Percentiles rank a stretch among this genome's conserved stretches.
Evolutionary conservation across 2,329 filamentous ascomycete genomes (phyloP).

Genomic region (Fusarium scirpi): DNA sequence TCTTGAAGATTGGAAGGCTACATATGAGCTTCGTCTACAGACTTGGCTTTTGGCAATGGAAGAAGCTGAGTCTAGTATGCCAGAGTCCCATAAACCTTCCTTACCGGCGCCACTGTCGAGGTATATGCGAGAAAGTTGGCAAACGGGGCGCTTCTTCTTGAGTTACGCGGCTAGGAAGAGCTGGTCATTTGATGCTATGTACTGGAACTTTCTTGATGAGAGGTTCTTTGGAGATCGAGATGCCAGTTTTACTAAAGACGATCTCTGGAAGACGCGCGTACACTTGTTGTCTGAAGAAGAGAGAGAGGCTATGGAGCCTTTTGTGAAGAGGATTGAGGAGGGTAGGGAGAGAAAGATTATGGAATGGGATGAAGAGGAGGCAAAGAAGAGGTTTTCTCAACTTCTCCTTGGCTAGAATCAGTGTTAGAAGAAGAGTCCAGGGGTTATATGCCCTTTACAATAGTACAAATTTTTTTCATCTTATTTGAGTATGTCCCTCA

Average conservation of each 20-base stretch:
- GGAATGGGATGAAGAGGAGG: constrained; percentile 39
- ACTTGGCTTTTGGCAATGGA: not conserved
- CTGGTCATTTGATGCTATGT: not conserved
- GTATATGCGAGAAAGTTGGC: not conserved
- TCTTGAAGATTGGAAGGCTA: not conserved
- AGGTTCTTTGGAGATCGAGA: constrained; percentile 46
- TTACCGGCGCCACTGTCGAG: not conserved
- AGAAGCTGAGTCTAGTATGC: not conserved
- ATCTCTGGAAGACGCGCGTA: constrained; percentile 48
- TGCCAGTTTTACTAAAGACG: constrained; percentile 9
- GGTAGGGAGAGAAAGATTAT: constrained; percentile 40
- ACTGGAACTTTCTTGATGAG: not conserved
- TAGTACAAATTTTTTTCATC: fast-evolving
- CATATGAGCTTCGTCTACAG: not conserved
- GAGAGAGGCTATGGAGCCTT: constrained; percentile 44
- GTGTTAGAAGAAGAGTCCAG: not conserved
- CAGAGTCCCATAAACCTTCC: not conserved
- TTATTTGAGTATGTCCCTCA: not conserved
- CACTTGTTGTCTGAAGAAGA: constrained; percentile 47
- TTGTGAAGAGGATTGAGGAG: constrained; percentile 48
- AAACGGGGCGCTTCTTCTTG: not conserved
- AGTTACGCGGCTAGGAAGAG: not conserved
- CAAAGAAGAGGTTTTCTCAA: not conserved
- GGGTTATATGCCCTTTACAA: not conserved
- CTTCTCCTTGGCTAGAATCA: not conserved